Evolutionary conservation across 202 grass and related monocot genomes (phyloP), one percentile per base, ranked within the genome.

Genomic region (Saccharum hybrid): DNA sequence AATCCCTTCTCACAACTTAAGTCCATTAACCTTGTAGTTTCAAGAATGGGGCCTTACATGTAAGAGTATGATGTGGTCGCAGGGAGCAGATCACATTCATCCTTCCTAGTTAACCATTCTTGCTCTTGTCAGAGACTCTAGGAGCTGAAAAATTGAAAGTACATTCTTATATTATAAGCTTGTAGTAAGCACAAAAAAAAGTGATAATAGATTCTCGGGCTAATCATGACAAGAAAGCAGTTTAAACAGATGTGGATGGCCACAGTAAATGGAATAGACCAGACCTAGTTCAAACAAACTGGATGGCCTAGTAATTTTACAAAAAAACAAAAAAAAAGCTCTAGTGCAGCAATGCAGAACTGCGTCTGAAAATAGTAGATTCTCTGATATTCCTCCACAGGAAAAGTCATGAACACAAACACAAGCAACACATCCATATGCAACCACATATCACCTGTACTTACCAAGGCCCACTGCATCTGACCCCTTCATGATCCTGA

Each of bases 391-490:
- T 22, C 22, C 10, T 70, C 51, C n/a, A 79, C 34, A 74, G 22
- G 41, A 54, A 71, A 72, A 76, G 40, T 11, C 75, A 80, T 63
- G 59, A 63, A 72, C 42, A 81, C 66, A 49, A 3, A 26, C 26
- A 26, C 26, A 26, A 26, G 52, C 26, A 81, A 82, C 48, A 74
- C 26, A 42, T 51, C 21, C 18, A 86, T 71, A 68, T 88, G 63
- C 18, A 76, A 81, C 63, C 60, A 73, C 19, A 62, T n/a, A 66
- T 34, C 45, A 67, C 45, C 21, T 83, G 56, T 75, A 85, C 84
- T 90, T 91, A 94, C 92, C 89, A 83, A 94, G 89, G 81, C 92
- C 92, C 74, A 94, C 90, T 79, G 92, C 89, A 84, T 94, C 92
- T 28, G 92, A 92, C 16, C 89, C 87, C 85, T 94, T 94, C 92